A percentile compares a stretch with the other conserved stretches of the same genome.
Conservation (phyloP, 768 basidiomycete genomes). For the Russula olivacea region DNA sequence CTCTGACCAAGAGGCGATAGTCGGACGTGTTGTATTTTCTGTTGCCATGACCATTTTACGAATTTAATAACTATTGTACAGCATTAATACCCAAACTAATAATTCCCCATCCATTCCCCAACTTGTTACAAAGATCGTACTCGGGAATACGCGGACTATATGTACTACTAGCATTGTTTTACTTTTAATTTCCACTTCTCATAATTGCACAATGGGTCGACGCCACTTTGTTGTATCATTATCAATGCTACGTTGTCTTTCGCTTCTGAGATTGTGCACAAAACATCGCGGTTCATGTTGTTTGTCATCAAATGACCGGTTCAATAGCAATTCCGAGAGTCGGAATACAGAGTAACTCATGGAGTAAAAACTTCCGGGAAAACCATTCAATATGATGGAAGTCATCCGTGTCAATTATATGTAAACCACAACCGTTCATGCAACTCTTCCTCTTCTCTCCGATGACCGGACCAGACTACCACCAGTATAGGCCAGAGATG, state of each 20-base stretch:
- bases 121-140: background rate
- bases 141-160: background rate
- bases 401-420: background rate
- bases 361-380: background rate
- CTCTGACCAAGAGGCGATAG: conserved; percentile 1
- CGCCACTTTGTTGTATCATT: background rate
- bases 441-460: background rate
- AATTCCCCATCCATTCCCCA: background rate
- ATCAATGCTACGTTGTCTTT: background rate
- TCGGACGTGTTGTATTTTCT: background rate
- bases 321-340: background rate
- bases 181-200: background rate
- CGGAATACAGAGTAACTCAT: background rate
- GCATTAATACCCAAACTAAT: background rate
- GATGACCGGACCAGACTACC: background rate
- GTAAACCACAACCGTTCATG: no score
- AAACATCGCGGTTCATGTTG: background rate
- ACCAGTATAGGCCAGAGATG: background rate
- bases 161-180: background rate
- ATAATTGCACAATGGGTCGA: background rate
- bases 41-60: background rate
- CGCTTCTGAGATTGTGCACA: background rate
- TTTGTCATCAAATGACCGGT: background rate
- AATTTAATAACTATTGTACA: background rate
- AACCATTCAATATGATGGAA: background rate